Evolutionary conservation across 805 yeast species (phyloP), one percentile per base, ranked within the genome.

Genomic region (Nakazawaea wickerhamii): DNA sequence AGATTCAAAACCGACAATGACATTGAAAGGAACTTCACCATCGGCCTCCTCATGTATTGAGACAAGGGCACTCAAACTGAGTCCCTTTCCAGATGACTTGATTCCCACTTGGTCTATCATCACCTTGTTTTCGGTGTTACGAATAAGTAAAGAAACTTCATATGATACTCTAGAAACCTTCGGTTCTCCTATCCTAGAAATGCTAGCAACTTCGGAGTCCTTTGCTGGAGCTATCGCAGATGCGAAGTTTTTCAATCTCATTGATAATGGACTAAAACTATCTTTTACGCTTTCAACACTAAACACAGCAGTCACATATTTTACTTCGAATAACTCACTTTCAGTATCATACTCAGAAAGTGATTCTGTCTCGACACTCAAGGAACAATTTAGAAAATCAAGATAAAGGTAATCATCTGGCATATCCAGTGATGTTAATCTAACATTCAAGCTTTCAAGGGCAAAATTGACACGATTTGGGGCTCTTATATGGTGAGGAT

Each of bases 371-470:
- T 34, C 36, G 5, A 17, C n/a, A n/a, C 10, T 13, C 14, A 40
- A 1, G 8, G 43, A 25, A 8, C 25, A 19, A n/a, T 21, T 32
- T 13, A 47, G 30, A 23, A 27, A 30, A 21, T 38, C 47, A 5
- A 45, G 20, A 21, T 11, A 54, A 5, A 66, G 18, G 41, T 48
- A 63, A 35, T 55, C 58, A 26, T 64, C 67, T 36, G 64, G 64
- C 7, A 44, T 41, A 13, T 56, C 58, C 4, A 49, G 43, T 34
- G 64, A 51, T 25, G 52, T 50, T 26, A 64, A 23, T 8, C 60
- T 48, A 1, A 59, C 7, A 0, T 54, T 50, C 22, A 66, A 34
- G n/a, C 60, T 56, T 21, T 64, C 70, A 8, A 65, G 40, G 13
- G 57, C 55, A 8, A 63, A 32, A n/a, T 58, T 55, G 11, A 60